Base-by-base conservation (phyloP, 176 grass and related monocot species). In the Oryza nivara region DNA sequence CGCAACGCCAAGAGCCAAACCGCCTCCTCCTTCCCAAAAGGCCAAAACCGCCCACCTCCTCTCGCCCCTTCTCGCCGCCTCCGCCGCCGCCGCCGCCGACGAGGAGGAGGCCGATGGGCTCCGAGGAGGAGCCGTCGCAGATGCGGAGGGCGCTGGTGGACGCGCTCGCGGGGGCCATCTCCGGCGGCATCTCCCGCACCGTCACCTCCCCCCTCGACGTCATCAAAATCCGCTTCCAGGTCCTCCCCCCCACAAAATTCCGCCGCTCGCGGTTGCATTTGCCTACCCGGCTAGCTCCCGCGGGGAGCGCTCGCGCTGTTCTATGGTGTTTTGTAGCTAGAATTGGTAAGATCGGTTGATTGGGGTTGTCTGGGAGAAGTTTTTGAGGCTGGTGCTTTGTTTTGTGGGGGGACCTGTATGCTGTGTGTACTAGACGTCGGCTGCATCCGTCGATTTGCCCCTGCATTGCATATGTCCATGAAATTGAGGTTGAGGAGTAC, bases 161-260 rank as follows among this genome's bases (percentile, higher is more conserved):
- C 86, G 38, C 89, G 48, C 71, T 89, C 83, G 88, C 93, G 48
- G 96, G 96, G 25, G 96, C 93, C 63, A 87, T 99, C 82, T 87
- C 96, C 19, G 96, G 96, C 23, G 96, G 89, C 73, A 92, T 96
- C 89, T 92, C 91, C 30, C 96, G 96, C 74, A 99, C 69, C 17
- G 93, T 99, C 69, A 99, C 96, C 25, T 99, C 96, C 58, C 96
- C 96, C 49, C 82, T 99, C 76, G 93, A 99, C 64, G 96, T 99
- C 70, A 94, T 99, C 89, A 99, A 99, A 84, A 99, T 99, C 88
- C 88, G 96, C 74, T 99, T 99, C 85, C 96, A 99, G 96, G 96
- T 99, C 67, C 7, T 20, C 10, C 61, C 61, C 61, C 14, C 15
- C n/a, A 9, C n/a, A 9, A 0, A 46, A 58, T n/a, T 25, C 13